phyloP scores from a whole-genome alignment of 495 filamentous ascomycete species.

The Trichoderma virens region DNA sequence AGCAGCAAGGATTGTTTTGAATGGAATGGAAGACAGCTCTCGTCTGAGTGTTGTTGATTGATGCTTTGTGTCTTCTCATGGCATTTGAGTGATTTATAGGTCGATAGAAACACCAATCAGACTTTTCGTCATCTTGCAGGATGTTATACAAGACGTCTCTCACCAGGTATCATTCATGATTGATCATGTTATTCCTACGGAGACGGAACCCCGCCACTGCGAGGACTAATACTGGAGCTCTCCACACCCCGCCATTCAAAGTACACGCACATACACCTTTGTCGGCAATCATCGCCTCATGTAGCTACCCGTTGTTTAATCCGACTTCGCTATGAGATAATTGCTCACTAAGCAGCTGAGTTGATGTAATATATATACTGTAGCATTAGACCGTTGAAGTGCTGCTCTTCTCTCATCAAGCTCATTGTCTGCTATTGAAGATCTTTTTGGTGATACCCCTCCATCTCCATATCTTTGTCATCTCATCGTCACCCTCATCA shows the following conservation, averaged over 20 bases:
- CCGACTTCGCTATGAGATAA: background rate
- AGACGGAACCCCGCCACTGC: background rate
- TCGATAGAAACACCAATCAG: too few species aligned
- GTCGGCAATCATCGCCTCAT: background rate
- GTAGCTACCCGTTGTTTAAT: background rate
- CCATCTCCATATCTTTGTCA: background rate
- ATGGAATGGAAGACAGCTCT: too few species aligned
- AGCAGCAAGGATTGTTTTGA: too few species aligned
- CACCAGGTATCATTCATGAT: too few species aligned
- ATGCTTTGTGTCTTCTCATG: too few species aligned
- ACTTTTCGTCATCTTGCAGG: too few species aligned
- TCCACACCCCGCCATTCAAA: background rate
- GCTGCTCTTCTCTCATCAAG: background rate
- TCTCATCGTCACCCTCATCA: background rate
- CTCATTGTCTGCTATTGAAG: background rate
- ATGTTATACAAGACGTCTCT: too few species aligned
- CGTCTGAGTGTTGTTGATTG: too few species aligned
- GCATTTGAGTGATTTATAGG: too few species aligned
- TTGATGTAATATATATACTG: background rate
- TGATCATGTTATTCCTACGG: too few species aligned
- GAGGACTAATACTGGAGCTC: background rate
- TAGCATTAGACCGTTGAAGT: too few species aligned
- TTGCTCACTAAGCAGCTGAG: constrained; percentile 3
- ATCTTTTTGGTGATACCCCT: background rate
- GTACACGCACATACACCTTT: background rate